Evolutionary conservation across 148 eudicot species (phyloP).

Genomic region (Chenopodium suecicum): DNA sequence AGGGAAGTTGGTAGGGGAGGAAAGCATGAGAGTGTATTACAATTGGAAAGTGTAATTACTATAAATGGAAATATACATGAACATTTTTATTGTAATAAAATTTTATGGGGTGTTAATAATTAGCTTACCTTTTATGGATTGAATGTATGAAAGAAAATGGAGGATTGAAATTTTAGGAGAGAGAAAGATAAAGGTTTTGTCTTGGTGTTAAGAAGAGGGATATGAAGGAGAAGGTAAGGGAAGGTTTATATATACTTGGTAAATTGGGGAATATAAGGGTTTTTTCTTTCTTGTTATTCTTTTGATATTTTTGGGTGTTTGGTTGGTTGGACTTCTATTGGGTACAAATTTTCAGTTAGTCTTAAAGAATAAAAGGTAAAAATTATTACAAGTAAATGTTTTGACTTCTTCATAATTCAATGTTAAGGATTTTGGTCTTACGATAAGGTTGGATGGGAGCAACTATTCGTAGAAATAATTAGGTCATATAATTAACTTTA

Average conservation of each 20-base stretch:
- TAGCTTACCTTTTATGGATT: constrained; percentile 9
- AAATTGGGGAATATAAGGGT: neutral
- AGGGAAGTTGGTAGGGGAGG: neutral
- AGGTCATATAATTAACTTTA: too few species aligned
- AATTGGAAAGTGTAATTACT: neutral
- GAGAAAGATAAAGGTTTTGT: constrained; percentile 25
- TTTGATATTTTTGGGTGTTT: constrained; percentile 17
- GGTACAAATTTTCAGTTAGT: neutral
- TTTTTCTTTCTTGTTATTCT: constrained; percentile 6
- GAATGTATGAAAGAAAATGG: neutral
- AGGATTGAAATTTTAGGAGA: neutral
- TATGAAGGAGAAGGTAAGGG: constrained; percentile 18
- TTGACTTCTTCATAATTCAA: neutral
- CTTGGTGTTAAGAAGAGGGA: constrained; percentile 22
- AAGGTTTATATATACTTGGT: constrained; percentile 4
- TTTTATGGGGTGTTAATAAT: neutral
- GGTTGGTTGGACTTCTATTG: constrained; percentile 7
- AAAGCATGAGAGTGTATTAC: neutral
- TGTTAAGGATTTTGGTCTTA: too few species aligned
- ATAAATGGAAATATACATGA: neutral
- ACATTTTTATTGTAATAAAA: neutral
- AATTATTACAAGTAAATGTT: neutral
- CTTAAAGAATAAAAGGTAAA: neutral
- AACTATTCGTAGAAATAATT: too few species aligned
- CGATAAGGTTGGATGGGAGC: too few species aligned